phyloP scores from a whole-genome alignment of 306 rosid genomes.

The Cicer yamashitae region DNA sequence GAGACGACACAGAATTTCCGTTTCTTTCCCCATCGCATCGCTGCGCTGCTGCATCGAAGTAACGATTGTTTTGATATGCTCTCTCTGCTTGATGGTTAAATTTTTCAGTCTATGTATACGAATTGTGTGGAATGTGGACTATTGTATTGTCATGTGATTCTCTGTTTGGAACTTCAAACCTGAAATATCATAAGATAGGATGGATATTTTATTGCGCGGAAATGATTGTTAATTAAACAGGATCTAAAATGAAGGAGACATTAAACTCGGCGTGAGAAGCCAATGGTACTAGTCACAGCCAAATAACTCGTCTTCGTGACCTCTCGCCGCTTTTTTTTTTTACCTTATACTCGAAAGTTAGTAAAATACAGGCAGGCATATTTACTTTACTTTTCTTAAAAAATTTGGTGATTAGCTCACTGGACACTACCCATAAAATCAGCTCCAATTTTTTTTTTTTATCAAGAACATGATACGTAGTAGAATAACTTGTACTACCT shows the following conservation, averaged over 20 bases:
- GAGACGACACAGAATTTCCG: slow-evolving; percentile 81
- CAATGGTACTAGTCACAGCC: background rate
- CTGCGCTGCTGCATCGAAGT: slow-evolving; percentile 28
- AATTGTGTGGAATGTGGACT: slow-evolving; percentile 2
- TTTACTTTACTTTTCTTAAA: no score
- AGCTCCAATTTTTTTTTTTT: no score
- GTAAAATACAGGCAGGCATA: no score
- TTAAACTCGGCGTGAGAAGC: background rate
- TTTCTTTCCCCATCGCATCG: slow-evolving; percentile 66
- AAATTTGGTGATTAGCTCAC: no score
- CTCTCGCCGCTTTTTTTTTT: background rate
- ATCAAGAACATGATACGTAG: no score
- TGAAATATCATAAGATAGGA: background rate
- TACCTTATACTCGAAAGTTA: no score
- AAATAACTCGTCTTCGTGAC: background rate
- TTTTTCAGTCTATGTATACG: background rate
- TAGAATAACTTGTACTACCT: no score
- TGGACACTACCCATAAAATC: no score
- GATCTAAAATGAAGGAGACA: background rate
- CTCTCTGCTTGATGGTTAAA: background rate
- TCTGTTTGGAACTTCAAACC: background rate
- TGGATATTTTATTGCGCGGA: background rate
- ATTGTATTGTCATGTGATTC: background rate
- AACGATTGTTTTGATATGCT: background rate
- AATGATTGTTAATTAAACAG: background rate